phyloP scores from a whole-genome alignment of 169 alveolate species.

The Plasmodium adleri region DNA sequence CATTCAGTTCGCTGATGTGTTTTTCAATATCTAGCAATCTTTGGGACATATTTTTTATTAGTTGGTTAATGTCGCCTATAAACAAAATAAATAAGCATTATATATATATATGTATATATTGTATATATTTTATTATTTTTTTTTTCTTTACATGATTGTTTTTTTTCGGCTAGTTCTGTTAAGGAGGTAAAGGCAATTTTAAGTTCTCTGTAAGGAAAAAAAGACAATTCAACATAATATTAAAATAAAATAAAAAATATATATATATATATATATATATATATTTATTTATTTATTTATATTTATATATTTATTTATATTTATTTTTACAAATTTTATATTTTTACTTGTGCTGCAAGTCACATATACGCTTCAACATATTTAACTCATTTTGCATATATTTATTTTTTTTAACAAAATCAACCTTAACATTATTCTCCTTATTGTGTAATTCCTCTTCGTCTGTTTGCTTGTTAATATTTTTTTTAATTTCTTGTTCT shows the following conservation, averaged over 20 bases:
- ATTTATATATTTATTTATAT: no score
- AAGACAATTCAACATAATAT: neutral
- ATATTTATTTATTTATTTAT: neutral
- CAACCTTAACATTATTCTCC: constrained; percentile 25
- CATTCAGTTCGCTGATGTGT: constrained; percentile 69
- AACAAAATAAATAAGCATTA: neutral
- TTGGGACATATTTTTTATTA: constrained; percentile 56
- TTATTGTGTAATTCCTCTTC: constrained; percentile 32
- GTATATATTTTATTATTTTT: neutral
- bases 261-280: neutral
- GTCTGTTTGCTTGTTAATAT: constrained; percentile 53
- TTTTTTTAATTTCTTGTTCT: constrained; percentile 73
- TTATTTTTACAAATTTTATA: neutral
- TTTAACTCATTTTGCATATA: constrained; percentile 58
- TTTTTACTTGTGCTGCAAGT: constrained; percentile 67
- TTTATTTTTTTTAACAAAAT: constrained; percentile 44
- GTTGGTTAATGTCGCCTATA: constrained; percentile 57
- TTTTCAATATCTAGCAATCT: constrained; percentile 51
- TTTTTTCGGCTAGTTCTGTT: constrained; percentile 66
- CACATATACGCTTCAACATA: constrained; percentile 49
- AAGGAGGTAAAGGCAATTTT: constrained; percentile 60
- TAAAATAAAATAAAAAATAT: neutral
- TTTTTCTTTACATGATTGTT: constrained; percentile 31
- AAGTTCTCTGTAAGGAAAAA: constrained; percentile 34
- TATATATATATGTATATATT: neutral